A percentile compares a stretch with the other conserved stretches of the same genome.
phyloP scores from a whole-genome alignment of 768 basidiomycete genomes.

The Podaxis sp. region DNA sequence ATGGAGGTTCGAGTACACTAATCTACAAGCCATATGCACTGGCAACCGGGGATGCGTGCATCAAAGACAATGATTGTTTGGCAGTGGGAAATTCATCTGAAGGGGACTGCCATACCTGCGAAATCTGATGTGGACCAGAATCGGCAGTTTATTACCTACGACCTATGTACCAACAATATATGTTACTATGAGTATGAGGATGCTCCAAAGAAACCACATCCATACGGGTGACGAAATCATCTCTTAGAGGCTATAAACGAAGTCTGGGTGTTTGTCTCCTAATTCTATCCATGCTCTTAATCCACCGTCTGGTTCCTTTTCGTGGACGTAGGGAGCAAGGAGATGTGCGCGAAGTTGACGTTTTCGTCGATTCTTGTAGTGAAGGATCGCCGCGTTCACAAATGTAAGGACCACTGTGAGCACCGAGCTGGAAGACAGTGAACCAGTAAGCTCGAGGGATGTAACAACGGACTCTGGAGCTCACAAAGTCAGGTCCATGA shows the following conservation, averaged over 20 bases:
- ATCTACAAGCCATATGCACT: too few relatives aligned
- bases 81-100: too few relatives aligned
- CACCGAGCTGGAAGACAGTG: slow-evolving; percentile 17
- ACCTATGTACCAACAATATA: too few relatives aligned
- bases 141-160: too few relatives aligned
- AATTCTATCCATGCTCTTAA: slow-evolving; percentile 28
- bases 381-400: slow-evolving; percentile 24
- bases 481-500: slow-evolving; percentile 32
- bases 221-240: too few relatives aligned
- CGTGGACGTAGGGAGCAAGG: slow-evolving; percentile 24
- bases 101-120: too few relatives aligned
- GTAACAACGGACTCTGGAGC: slow-evolving; percentile 9
- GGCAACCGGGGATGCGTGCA: too few relatives aligned
- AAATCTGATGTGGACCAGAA: too few relatives aligned
- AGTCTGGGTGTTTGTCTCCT: slow-evolving; percentile 33
- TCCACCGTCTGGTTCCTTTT: slow-evolving; percentile 23
- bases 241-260: slow-evolving; percentile 23
- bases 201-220: too few relatives aligned
- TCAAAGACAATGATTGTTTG: too few relatives aligned
- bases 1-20: too few relatives aligned
- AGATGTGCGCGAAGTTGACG: slow-evolving; percentile 20
- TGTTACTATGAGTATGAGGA: too few relatives aligned
- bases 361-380: slow-evolving; percentile 24
- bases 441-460: neutral
- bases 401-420: slow-evolving; percentile 20